A percentile compares a stretch with the other conserved stretches of the same genome.
phyloP scores from a whole-genome alignment of 331 rosid genomes.

The Prunus yedoensis region DNA sequence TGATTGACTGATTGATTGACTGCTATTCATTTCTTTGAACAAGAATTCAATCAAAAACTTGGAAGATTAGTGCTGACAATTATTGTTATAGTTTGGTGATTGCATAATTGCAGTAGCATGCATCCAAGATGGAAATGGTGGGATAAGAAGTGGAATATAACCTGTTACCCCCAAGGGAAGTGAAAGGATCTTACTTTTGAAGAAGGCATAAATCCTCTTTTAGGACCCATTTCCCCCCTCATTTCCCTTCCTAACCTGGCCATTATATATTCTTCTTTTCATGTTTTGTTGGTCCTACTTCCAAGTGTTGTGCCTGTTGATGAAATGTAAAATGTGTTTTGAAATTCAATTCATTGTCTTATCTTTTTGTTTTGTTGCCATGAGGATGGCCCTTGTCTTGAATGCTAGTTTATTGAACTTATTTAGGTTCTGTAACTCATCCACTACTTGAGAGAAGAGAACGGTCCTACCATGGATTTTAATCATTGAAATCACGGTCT shows the following conservation, averaged over 20 bases:
- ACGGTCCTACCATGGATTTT: constrained; percentile 31
- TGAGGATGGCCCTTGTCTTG: constrained; percentile 15
- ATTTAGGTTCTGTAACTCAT: constrained; percentile 21
- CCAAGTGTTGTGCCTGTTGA: background rate
- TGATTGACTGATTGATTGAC: too few species aligned
- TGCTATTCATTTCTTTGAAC: too few species aligned
- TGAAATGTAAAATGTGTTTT: background rate
- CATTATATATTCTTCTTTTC: background rate
- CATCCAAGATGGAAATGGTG: too few species aligned
- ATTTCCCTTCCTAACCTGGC: too few species aligned
- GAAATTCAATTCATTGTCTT: background rate
- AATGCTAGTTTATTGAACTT: constrained; percentile 13
- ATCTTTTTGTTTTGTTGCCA: background rate
- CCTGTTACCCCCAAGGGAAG: too few species aligned
- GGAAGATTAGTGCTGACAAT: constrained; percentile 38
- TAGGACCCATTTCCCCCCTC: too few species aligned
- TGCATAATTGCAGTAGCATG: too few species aligned
- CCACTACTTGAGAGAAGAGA: constrained; percentile 34
- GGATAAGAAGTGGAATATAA: too few species aligned
- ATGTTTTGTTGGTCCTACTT: constrained; percentile 16
- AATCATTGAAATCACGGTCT: constrained; percentile 21
- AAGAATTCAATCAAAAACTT: background rate
- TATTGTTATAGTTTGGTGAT: constrained; percentile 16
- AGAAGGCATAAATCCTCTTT: too few species aligned
- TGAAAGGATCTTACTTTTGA: too few species aligned